Conservation (phyloP, 345 rosid genomes). For the Populus nigra region DNA sequence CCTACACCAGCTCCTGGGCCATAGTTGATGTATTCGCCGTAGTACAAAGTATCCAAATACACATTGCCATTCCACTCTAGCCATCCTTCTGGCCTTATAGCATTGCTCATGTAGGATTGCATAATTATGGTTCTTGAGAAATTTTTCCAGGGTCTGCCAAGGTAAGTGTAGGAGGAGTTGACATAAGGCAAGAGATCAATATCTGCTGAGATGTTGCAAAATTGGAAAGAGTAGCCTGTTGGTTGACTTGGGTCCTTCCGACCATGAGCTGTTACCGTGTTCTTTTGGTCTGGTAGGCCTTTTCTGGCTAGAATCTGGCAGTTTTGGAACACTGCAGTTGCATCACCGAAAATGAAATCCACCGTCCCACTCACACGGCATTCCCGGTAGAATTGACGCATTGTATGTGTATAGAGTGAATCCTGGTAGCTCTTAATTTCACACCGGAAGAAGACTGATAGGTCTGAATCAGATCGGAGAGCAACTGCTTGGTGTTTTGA, state of each 20-base stretch:
- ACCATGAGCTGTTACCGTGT: conserved; percentile 42
- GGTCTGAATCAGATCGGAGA: conserved; percentile 39
- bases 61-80: conserved; percentile 31
- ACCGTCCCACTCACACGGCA: conserved; percentile 36
- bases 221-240: conserved; percentile 37
- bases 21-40: conserved; percentile 31
- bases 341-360: conserved; percentile 41
- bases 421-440: conserved; percentile 37
- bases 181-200: conserved; percentile 21
- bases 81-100: conserved; percentile 38
- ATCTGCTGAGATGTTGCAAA: conserved; percentile 33
- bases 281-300: conserved; percentile 33
- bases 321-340: conserved; percentile 33
- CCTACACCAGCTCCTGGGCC: conserved; percentile 30
- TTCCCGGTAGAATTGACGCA: conserved; percentile 39
- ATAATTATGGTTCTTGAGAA: conserved; percentile 35
- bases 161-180: conserved; percentile 26
- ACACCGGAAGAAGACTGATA: conserved; percentile 34
- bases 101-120: conserved; percentile 28
- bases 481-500: conserved; percentile 45
- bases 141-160: conserved; percentile 43
- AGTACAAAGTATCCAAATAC: conserved; percentile 34
- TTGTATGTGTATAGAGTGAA: conserved; percentile 34
- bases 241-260: conserved; percentile 30
- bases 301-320: conserved; percentile 26